Base-by-base conservation (phyloP, 306 rosid species). In the Prunus armeniaca region DNA sequence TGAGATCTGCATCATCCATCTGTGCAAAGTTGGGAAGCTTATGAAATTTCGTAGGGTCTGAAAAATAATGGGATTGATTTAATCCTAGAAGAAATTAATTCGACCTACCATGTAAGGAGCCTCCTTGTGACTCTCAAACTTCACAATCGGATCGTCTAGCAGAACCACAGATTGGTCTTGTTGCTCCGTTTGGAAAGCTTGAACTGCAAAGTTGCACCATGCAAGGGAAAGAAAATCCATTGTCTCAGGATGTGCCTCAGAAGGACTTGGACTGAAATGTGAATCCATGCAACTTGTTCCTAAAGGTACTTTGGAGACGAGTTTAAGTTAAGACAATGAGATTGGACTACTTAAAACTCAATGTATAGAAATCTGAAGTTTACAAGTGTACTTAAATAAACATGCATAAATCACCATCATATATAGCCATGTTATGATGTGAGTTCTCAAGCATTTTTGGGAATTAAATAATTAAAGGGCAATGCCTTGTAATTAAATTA, bases 131-230 rank as follows among this genome's bases (percentile, higher is more conserved):
- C 65, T 75, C 72, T 91, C 89, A 13, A 81, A 79, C 64, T 81
- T 88, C 50, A 76, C 84, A 71, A 86, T 57, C 1, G 90, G 81
- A 74, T 49, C 84, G 25, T 90, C 93, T 22, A 89, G 3, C 3
- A 88, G 80, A 80, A 76, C 81, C 24, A 90, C n/a, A 30, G 99
- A 67, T 72, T 82, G 86, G 51, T 78, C 88, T 25, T 77, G 83
- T 34, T 83, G 86, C 63, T 73, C 91, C 20, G 92, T 85, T 24
- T 91, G 88, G 17, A 96, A 83, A 71, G 98, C 71, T 85, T 96
- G 97, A 20, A 92, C 98, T 13, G 98, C 97, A 68, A 92, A 91
- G 82, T 88, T 82, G 82, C 96, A 96, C 98, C 96, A 92, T 18
- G 97, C 96, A 63, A 60, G 83, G 41, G 98, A 92, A 46, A 96